Conservation (phyloP, 2,329 filamentous ascomycete species). For the Penicillium occitanis region DNA sequence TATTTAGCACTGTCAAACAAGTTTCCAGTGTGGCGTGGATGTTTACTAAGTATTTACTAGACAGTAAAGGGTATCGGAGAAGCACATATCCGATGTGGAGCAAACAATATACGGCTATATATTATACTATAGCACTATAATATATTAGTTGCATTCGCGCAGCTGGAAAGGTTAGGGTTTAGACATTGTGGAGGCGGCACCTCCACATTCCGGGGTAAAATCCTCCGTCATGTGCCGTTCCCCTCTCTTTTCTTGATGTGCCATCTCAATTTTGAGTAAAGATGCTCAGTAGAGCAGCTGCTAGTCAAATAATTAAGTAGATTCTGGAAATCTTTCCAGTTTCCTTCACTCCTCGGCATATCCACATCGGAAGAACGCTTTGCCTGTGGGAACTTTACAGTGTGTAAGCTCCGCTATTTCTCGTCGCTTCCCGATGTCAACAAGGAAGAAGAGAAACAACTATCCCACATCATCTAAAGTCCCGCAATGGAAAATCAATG, state of each 20-base stretch:
- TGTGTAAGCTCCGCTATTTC: background rate
- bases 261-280: background rate
- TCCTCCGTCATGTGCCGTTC: background rate
- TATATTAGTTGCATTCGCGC: background rate
- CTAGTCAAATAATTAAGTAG: background rate
- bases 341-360: background rate
- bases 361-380: background rate
- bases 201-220: background rate
- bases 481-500: background rate
- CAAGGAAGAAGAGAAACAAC: background rate
- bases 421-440: background rate
- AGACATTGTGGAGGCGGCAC: background rate
- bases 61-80: background rate
- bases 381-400: background rate
- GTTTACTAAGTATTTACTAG: background rate
- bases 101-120: background rate
- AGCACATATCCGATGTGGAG: background rate
- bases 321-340: too few species aligned
- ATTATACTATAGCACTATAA: background rate
- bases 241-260: background rate
- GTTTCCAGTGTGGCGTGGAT: background rate
- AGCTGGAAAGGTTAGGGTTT: background rate
- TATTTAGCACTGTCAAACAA: background rate
- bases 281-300: background rate
- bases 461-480: background rate